Evolutionary conservation across 345 rosid species (phyloP), one percentile per base, ranked within the genome.

Genomic region (Salix arbutifolia): DNA sequence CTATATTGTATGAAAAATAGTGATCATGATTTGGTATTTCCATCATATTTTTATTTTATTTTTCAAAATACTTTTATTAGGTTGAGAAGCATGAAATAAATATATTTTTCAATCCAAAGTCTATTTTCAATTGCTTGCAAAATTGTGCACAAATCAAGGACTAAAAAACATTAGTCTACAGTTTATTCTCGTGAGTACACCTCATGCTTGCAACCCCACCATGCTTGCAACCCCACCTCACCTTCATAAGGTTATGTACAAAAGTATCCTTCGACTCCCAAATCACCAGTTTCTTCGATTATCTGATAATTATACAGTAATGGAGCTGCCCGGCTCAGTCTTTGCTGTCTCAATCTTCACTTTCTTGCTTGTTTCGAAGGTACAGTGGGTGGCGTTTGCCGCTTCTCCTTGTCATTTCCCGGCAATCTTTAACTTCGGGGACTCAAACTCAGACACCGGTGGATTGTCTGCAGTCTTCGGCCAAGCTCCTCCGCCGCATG

Each of bases 401-500:
- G 0, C 64, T 38, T 31, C 66, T 46, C 48, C 68, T 4, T 80
- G 83, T 33, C 76, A 60, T 56, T 80, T 80, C 48, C 97, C 94
- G 4, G 99, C 94, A 33, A 88, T 93, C 71, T 93, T 89, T 82
- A 93, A 95, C 90, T 92, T 94, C 12, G 97, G 98, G 1, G 97
- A 94, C 86, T 94, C 98, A 0, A 94, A 94, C 77, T 94, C 98
- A 38, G 98, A 91, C 76, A 94, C 97, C 38, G 97, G 98, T 10
- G 94, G 97, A 74, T 83, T 92, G 77, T 94, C 97, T 0, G 95
- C 98, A 0, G 92, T 85, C 19, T 92, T 89, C 37, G 97, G 97
- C 21, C 98, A 89, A 69, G 94, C 93, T 18, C 86, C 79, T 33
- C 85, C 91, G 10, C 98, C 97, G 48, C 81, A 88, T 2, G 98